A percentile compares a stretch with the other conserved stretches of the same genome.
phyloP scores from a whole-genome alignment of 1,284 basidiomycete genomes.

The Cryptococcus depauperatus region DNA sequence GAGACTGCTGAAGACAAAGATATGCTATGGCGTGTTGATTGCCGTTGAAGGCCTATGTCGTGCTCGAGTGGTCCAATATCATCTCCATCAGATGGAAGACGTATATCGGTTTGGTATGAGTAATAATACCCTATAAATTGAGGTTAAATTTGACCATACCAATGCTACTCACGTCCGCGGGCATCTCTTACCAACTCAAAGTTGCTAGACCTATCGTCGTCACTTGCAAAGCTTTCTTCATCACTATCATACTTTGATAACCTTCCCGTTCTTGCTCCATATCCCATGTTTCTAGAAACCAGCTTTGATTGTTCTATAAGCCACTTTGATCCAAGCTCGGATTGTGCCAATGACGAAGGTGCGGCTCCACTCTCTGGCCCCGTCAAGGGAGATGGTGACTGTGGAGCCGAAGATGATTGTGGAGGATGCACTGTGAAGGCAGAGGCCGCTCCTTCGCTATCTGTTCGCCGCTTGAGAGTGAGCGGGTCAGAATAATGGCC shows the following conservation, averaged over 20 bases:
- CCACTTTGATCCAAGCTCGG: conserved; percentile 67
- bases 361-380: conserved; percentile 23
- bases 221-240: conserved; percentile 33
- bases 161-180: conserved; percentile 36
- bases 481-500: conserved; percentile 2
- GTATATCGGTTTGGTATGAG: conserved; percentile 37
- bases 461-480: conserved; percentile 7
- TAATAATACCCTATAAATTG: conserved; percentile 40
- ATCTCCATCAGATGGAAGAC: conserved; percentile 22
- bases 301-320: conserved; percentile 65
- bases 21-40: not conserved
- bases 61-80: conserved; percentile 15
- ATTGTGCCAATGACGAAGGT: conserved; percentile 31
- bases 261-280: conserved; percentile 5
- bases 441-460: not conserved
- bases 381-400: conserved; percentile 11
- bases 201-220: conserved; percentile 35
- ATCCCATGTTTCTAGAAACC: conserved; percentile 23
- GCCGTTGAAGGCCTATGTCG: not conserved
- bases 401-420: not conserved
- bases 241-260: conserved; percentile 25
- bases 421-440: not conserved
- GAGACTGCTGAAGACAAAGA: conserved; percentile 17
- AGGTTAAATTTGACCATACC: not conserved
- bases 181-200: conserved; percentile 38